These are phyloP conservation scores for Alnus glutinosa DNA, from an alignment of 306 rosid genomes.

Conservation along the genomic window DNA sequence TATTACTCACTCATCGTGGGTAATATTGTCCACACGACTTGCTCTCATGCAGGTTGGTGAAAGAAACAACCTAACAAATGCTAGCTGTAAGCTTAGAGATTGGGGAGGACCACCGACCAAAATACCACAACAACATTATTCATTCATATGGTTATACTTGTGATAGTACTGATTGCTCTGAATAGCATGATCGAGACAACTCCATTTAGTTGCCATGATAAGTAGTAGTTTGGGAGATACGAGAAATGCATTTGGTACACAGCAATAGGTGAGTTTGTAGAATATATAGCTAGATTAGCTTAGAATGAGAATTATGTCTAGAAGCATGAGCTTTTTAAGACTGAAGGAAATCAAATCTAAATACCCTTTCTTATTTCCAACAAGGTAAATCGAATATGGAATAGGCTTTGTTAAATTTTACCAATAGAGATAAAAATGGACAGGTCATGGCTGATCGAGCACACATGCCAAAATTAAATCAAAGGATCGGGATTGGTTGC, in stretches of 20 bases:
- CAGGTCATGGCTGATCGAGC: too few relatives aligned
- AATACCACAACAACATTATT: neutral
- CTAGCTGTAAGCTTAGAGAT: constrained; percentile 4
- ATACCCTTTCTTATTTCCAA: neutral
- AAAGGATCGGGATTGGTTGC: too few relatives aligned
- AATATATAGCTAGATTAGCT: too few relatives aligned
- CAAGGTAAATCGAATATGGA: neutral
- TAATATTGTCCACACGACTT: constrained; percentile 16
- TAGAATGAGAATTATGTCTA: too few relatives aligned
- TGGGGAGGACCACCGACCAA: neutral
- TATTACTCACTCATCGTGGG: neutral
- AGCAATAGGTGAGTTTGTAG: neutral
- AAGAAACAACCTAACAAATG: constrained; percentile 24
- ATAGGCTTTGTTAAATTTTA: neutral
- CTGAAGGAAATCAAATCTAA: too few relatives aligned
- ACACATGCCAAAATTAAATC: too few relatives aligned
- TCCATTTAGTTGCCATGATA: neutral
- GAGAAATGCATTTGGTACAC: neutral
- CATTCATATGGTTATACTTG: neutral
- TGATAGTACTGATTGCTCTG: neutral
- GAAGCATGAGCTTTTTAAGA: too few relatives aligned
- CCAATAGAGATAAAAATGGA: too few relatives aligned
- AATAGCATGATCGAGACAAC: neutral
- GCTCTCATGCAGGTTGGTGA: constrained; percentile 17
- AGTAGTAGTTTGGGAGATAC: neutral